Evolutionary conservation across 75 land plant genomes (phyloP), one percentile per base, ranked within the genome.

Genomic region (Larix kaempferi): DNA sequence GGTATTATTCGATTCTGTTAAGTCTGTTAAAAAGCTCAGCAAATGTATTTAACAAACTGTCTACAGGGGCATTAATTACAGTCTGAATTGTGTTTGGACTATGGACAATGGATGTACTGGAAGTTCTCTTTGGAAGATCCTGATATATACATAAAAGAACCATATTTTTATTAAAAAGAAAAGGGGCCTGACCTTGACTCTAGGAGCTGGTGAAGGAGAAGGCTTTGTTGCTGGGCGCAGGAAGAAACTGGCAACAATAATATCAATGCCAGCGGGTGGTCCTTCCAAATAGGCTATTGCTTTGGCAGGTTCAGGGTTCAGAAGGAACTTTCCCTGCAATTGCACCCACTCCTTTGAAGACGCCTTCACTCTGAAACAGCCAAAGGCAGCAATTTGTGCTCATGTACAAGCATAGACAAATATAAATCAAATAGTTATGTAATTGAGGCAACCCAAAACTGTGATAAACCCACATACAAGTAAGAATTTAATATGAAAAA

Each of bases 231-330:
- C 87, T 79, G 88, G 88, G 61, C 74, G 82, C 8, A 94, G 83
- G 35, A 79, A 83, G 33, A 94, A 81, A 75, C 81, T 87, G 72
- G 89, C 83, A 12, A 97, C 80, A 79, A 94, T 93, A 61, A 97
- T 81, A 76, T 97, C 98, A 49, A 83, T 82, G 25, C 99, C 98
- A 35, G 88, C 23, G 57, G 98, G 89, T 52, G 99, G 99, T 12
- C 99, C 99, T 85, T 97, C 99, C 2, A 97, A n/a, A 76, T 83
- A 97, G 19, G 91, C 77, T 12, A 91, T 81, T 21, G 88, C 99
- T 79, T 60, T 89, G 37, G 88, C 76, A 54, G 88, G 84, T 25
- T 75, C 77, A 65, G 81, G 81, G 81, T 90, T 92, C 57, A 96
- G 37, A 6, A 87, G 90, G 76, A 94, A 85, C 71, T 86, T 91